Conservation (phyloP, 495 filamentous ascomycete genomes). For the Trichocladium uniseriatum region DNA sequence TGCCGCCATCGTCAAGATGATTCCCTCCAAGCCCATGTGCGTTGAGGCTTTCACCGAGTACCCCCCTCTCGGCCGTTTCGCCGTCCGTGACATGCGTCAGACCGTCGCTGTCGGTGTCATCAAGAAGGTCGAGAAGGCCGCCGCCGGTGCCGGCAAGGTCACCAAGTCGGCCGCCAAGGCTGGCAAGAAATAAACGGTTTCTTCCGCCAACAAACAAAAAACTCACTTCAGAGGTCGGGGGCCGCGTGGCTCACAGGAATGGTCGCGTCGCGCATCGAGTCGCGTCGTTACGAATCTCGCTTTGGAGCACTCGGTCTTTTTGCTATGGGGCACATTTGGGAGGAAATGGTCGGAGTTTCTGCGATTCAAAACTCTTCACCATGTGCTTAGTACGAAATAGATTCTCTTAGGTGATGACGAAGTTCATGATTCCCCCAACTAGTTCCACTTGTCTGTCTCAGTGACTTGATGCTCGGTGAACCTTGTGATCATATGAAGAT, state of each 20-base stretch:
- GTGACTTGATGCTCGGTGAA: too few relatives aligned
- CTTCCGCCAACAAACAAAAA: constrained; percentile 14
- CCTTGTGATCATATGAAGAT: too few relatives aligned
- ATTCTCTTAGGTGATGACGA: constrained; percentile 35
- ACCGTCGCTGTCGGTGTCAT: constrained; percentile 98
- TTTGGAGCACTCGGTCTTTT: constrained; percentile 36
- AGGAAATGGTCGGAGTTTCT: constrained; percentile 37
- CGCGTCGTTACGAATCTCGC: constrained; percentile 26
- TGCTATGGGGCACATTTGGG: constrained; percentile 38
- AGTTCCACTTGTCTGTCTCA: neutral
- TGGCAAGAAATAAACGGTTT: constrained; percentile 42
- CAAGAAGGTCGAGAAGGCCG: constrained; percentile 50
- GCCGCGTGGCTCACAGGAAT: constrained; percentile 11
- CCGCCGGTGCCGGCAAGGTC: constrained; percentile 36
- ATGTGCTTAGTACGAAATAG: constrained; percentile 46
- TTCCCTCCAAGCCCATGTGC: constrained; percentile 99
- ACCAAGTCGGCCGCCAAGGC: constrained; percentile 75
- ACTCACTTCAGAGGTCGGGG: constrained; percentile 11
- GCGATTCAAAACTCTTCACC: constrained; percentile 37
- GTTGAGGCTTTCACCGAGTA: constrained; percentile 99
- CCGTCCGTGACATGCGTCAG: constrained; percentile 86
- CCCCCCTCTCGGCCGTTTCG: constrained; percentile 97
- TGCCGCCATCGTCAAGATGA: constrained; percentile 99
- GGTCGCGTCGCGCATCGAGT: constrained; percentile 11
- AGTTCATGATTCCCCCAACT: constrained; percentile 19